Base-by-base conservation (phyloP, 176 grass and related monocot species). In the Puccinellia tenuiflora region DNA sequence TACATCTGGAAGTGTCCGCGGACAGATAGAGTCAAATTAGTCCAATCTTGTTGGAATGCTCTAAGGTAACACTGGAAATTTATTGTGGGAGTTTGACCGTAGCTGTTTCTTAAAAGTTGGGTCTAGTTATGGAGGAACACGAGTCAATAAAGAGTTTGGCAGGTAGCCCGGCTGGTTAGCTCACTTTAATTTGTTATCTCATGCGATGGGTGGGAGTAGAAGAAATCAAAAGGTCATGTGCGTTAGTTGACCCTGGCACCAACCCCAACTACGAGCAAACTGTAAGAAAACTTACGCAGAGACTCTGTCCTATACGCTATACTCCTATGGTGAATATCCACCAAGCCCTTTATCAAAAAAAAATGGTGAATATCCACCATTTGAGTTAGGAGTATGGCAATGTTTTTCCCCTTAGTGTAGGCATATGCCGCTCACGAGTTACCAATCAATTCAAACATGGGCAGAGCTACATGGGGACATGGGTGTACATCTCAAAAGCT, bases 201-300 rank as follows among this genome's bases (percentile, higher is more conserved):
- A 54, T 68, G 56, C 57, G 76, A n/a, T 81, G 83, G 31, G 8
- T 5, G 51, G 51, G 37, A 28, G 38, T 81, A 45, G 78, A 89
- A 89, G 83, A 85, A 89, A 68, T 52, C 77, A 89, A 64, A 59
- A 81, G 34, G 70, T 79, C 78, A 86, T 78, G 83, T 78, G 78
- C 54, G 16, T 86, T 84, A 86, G 88, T 78, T 86, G 83, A 86
- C 73, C 88, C 79, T 37, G 73, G 43, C 53, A 82, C 73, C 83
- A 66, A 52, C 63, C 73, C 63, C 53, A 78, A 39, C 43, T 22
- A 6, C 55, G 52, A 76, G 20, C 25, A 61, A 26, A 71, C 62
- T 39, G 3, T 15, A 6, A 45, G 22, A 53, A 53, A 81, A 45
- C 2, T 59, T 43, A 46, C 5, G 4, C 35, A 1, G 42, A 29